Percentiles rank a stretch among this genome's conserved stretches.
These are phyloP conservation scores for Fusarium verticillioides DNA, from an alignment of 2,329 filamentous ascomycete genomes.

Conservation along the genomic window DNA sequence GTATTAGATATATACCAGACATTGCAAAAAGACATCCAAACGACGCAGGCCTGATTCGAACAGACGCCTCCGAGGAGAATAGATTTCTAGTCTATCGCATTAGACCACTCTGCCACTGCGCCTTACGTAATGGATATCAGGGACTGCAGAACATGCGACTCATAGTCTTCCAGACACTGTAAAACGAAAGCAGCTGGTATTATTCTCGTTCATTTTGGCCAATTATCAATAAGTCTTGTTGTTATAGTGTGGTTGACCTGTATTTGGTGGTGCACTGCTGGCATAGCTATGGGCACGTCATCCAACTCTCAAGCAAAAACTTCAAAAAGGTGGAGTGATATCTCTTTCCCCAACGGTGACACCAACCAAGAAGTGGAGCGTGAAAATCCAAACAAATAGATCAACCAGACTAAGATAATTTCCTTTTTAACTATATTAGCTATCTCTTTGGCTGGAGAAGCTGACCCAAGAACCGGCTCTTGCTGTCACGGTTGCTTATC, in stretches of 20 bases:
- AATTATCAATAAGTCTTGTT: background rate
- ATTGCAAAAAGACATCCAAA: background rate
- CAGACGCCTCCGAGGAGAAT: background rate
- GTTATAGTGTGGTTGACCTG: fast-evolving
- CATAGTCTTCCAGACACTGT: fast-evolving
- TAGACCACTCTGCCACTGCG: conserved; percentile 8
- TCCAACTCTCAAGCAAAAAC: no score
- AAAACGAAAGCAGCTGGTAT: fast-evolving
- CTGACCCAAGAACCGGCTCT: background rate
- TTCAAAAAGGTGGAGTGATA: no score
- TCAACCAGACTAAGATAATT: no score
- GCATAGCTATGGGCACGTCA: background rate
- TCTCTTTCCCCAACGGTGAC: no score
- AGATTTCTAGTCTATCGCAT: conserved; percentile 6
- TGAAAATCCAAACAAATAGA: fast-evolving
- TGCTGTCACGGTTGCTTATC: background rate
- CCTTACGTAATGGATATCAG: background rate
- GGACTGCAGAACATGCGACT: fast-evolving
- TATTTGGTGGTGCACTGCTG: fast-evolving
- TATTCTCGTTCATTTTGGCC: no score
- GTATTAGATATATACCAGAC: fast-evolving
- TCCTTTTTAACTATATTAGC: no score
- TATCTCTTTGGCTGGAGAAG: background rate
- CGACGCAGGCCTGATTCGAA: conserved; percentile 3
- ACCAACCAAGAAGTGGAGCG: fast-evolving